phyloP scores from a whole-genome alignment of 2,329 filamentous ascomycete genomes.

The Biscogniauxia sp. region DNA sequence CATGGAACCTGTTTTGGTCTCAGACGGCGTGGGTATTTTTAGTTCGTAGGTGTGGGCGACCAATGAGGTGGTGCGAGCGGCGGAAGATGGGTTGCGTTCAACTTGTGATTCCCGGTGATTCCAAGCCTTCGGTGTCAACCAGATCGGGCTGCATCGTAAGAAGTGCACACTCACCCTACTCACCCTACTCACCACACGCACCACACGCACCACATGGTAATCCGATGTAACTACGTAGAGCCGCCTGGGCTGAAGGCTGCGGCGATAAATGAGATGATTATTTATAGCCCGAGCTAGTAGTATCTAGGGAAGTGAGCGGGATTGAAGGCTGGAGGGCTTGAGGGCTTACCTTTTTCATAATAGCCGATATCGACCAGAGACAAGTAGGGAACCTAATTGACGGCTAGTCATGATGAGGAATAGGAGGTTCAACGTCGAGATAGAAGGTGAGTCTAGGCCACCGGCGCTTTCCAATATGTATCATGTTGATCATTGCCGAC shows the following conservation, averaged over 20 bases:
- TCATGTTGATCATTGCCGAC: too few species aligned
- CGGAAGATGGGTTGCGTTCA: not conserved
- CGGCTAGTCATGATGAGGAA: too few species aligned
- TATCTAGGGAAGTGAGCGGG: slow-evolving; percentile 1
- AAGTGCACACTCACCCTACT: not conserved
- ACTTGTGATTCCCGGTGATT: not conserved
- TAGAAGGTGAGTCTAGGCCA: too few species aligned
- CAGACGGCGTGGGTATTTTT: not conserved
- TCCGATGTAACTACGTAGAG: not conserved
- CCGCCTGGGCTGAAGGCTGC: not conserved
- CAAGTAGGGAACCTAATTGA: too few species aligned
- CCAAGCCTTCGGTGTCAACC: not conserved
- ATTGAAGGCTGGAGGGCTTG: too few species aligned
- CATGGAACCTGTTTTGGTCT: not conserved
- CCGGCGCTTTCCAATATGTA: too few species aligned
- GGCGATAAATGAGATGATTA: not conserved
- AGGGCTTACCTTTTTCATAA: too few species aligned
- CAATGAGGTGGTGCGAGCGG: not conserved
- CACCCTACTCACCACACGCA: too few species aligned
- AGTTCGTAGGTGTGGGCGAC: not conserved
- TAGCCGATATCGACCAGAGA: too few species aligned
- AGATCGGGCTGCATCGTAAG: not conserved
- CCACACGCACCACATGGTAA: not conserved
- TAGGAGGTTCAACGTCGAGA: too few species aligned
- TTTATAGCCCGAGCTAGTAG: not conserved